Evolutionary conservation across 441 rosid genomes (phyloP), one percentile per base, ranked within the genome.

Genomic region (Dalechampia spathulata): DNA sequence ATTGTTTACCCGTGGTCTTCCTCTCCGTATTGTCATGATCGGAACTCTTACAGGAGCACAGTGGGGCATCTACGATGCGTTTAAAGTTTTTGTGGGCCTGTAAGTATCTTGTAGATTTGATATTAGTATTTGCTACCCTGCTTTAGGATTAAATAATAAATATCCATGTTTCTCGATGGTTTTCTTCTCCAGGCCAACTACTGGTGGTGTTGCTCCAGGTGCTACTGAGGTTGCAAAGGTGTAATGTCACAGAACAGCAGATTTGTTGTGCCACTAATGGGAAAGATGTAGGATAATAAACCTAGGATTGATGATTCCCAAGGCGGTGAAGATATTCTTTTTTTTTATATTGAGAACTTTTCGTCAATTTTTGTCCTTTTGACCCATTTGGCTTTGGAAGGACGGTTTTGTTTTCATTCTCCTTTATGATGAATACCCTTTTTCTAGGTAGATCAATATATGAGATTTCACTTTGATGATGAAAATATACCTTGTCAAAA

Each of bases 1-100:
- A 55, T 81, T 94, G 27, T 90, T 87, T 61, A 93, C 99, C 40
- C 93, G 99, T 26, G 99, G 99, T 9, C 97, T 94, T 74, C 99
- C 99, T 55, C 94, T 94, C 10, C 91, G 99, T 63, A 94, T 94
- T 67, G 95, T 94, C 74, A 94, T 94, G 99, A 94, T 94, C 10
- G 99, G 99, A 58, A 94, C 99, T 27, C 94, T 94, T 64, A 94
- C 99, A 14, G 97, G 97, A 51, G 97, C 97, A 20, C 99, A 94
- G 44, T 94, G 99, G 99, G 96, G 94, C 55, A 62, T 94, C 63
- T 94, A 94, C 55, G 99, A 94, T 65, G 91, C 97, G 32, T 87
- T 94, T 86, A 94, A 94, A 80, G 97, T 94, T 32, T 90, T 84
- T 57, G 97, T 90, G 65, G 99, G 99, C 70, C 78, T 94, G 97